Conservation (phyloP, 202 grass and related monocot species). For the Schoenoplectus triqueter region DNA sequence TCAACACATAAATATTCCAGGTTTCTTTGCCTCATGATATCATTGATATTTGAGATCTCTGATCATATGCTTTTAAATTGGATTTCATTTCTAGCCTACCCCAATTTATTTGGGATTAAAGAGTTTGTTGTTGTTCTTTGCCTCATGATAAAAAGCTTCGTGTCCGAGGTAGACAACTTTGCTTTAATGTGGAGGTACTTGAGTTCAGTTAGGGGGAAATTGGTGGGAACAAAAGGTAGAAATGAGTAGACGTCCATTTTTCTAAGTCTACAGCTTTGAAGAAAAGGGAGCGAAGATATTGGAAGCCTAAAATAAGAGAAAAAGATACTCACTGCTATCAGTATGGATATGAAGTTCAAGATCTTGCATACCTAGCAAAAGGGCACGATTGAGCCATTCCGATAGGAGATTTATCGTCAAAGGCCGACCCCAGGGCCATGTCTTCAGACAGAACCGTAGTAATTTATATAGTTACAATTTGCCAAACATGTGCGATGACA, state of each 20-base stretch:
- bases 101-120: no score
- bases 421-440: background rate
- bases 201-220: background rate
- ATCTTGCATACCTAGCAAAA: background rate
- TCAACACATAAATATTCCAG: constrained; percentile 13
- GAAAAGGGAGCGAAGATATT: constrained; percentile 6
- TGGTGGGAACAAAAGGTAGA: background rate
- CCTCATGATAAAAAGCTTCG: background rate
- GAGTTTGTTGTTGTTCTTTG: background rate
- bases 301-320: background rate
- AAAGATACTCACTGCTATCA: background rate
- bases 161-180: background rate
- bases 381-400: constrained; percentile 8
- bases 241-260: background rate
- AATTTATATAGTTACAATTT: no score
- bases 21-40: background rate
- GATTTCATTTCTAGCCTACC: no score
- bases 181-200: background rate
- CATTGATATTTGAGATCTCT: no score
- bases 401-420: background rate
- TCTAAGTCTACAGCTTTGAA: background rate
- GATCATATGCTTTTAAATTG: no score
- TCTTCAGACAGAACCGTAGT: background rate
- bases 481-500: no score
- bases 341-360: background rate